Evolutionary conservation across 768 basidiomycete species (phyloP).

Genomic region (Tylopilus rubrobrunneus): DNA sequence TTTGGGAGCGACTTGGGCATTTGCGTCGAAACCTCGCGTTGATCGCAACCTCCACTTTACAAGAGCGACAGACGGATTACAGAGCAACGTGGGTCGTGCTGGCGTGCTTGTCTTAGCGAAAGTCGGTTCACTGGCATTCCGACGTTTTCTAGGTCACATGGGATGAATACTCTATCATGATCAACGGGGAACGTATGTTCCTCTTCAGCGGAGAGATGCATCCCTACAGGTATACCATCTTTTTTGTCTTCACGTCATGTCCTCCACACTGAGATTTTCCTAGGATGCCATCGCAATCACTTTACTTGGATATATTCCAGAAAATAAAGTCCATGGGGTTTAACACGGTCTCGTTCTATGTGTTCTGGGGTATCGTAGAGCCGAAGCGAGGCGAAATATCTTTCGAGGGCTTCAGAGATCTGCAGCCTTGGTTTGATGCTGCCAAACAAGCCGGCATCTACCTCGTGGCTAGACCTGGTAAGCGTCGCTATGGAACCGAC

Average conservation of each 20-base stretch:
- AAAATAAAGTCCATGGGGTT: constrained; percentile 49
- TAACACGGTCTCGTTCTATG: constrained; percentile 48
- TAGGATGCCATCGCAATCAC: constrained; percentile 36
- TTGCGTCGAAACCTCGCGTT: constrained; percentile 7
- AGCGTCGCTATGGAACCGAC: not conserved
- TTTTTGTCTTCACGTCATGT: not conserved
- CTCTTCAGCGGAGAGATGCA: constrained; percentile 62
- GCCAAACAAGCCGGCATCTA: constrained; percentile 28
- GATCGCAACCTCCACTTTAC: constrained; percentile 15
- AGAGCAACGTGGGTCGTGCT: constrained; percentile 11
- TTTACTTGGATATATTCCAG: constrained; percentile 50
- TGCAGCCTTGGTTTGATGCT: constrained; percentile 28
- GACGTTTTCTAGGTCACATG: constrained; percentile 41
- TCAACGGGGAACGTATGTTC: constrained; percentile 54
- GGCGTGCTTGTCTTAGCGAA: not conserved
- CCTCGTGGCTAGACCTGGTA: constrained; percentile 27
- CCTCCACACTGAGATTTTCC: not conserved
- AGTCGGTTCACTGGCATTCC: not conserved
- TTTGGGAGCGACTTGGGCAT: constrained; percentile 7
- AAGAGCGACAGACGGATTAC: constrained; percentile 14
- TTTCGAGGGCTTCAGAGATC: constrained; percentile 44
- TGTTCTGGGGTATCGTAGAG: constrained; percentile 48
- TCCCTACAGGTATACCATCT: constrained; percentile 41
- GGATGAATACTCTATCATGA: constrained; percentile 58
- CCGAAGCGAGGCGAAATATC: constrained; percentile 47